Evolutionary conservation across 2,329 filamentous ascomycete genomes (phyloP).

Genomic region (Salinomyces thailandicus): DNA sequence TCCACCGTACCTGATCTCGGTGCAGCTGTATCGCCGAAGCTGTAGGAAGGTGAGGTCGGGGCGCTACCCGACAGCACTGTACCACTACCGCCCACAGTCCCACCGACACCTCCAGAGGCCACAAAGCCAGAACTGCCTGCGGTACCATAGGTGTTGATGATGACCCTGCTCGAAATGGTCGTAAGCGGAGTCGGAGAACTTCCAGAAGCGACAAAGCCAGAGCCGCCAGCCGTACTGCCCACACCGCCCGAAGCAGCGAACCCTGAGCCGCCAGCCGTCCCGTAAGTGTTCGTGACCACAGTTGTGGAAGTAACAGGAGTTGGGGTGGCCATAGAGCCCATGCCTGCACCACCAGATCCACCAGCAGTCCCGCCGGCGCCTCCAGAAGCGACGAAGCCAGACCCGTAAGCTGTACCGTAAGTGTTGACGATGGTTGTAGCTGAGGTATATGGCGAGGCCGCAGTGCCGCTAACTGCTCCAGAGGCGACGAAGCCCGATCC

Average conservation of each 20-base stretch:
- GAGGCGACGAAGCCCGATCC: constrained; percentile 14
- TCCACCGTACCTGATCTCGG: not conserved
- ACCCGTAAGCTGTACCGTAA: constrained; percentile 9
- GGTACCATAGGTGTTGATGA: constrained; percentile 3
- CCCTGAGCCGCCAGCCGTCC: not conserved
- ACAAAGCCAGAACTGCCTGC: not conserved
- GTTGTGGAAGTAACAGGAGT: constrained; percentile 1
- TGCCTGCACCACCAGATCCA: too few species aligned
- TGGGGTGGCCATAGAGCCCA: too few species aligned
- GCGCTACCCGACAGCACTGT: not conserved
- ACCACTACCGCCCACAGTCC: not conserved
- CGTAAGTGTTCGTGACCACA: not conserved
- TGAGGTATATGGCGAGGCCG: constrained; percentile 8
- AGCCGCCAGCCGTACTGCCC: constrained; percentile 9
- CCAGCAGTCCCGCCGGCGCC: constrained; percentile 9
- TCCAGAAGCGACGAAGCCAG: constrained; percentile 8
- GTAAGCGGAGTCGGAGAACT: not conserved
- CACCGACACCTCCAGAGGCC: constrained; percentile 1
- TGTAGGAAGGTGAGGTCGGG: not conserved
- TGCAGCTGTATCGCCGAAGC: not conserved
- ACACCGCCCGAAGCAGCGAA: not conserved
- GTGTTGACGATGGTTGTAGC: constrained; percentile 11
- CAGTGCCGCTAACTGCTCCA: constrained; percentile 9
- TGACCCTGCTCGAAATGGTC: not conserved
- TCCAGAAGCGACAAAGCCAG: constrained; percentile 9